These are phyloP conservation scores for Pythium vanterpoolii DNA, from an alignment of 352 stramenopile species.

Conservation along the genomic window DNA sequence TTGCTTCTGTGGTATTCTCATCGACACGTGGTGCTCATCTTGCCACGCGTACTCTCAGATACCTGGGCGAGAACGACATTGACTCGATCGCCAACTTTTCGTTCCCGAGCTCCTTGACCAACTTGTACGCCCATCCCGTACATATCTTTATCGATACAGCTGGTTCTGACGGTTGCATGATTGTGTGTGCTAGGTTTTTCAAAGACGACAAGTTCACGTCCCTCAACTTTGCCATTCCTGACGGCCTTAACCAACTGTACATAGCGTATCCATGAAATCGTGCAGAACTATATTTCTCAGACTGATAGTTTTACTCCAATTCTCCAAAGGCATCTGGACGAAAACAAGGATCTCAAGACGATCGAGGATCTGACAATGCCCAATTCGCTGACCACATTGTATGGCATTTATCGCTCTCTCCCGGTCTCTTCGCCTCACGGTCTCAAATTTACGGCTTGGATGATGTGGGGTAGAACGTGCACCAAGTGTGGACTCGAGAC, in stretches of 20 bases:
- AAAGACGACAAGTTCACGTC: neutral
- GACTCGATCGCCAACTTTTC: constrained; percentile 9
- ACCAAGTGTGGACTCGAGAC: neutral
- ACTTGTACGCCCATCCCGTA: too few species aligned
- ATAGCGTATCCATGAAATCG: neutral
- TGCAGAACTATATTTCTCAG: neutral
- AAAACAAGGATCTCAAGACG: neutral
- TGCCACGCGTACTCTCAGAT: too few species aligned
- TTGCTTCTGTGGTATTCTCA: too few species aligned
- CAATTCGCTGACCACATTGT: constrained; percentile 8
- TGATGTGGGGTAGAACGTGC: constrained; percentile 9
- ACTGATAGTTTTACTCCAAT: neutral
- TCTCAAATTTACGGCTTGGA: neutral
- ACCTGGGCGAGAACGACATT: constrained; percentile 7
- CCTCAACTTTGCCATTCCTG: constrained; percentile 15
- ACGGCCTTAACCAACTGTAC: constrained; percentile 5
- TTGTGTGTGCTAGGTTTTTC: neutral
- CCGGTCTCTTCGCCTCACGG: neutral
- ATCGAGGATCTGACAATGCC: constrained; percentile 20
- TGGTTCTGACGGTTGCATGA: neutral
- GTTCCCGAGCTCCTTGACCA: neutral
- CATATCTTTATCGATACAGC: neutral
- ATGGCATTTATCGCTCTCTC: neutral
- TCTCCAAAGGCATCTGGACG: constrained; percentile 1
- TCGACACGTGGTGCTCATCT: too few species aligned